Percentiles rank a stretch among this genome's conserved stretches.
Conservation (phyloP, 257 asterid species). For the Solanum etuberosum region DNA sequence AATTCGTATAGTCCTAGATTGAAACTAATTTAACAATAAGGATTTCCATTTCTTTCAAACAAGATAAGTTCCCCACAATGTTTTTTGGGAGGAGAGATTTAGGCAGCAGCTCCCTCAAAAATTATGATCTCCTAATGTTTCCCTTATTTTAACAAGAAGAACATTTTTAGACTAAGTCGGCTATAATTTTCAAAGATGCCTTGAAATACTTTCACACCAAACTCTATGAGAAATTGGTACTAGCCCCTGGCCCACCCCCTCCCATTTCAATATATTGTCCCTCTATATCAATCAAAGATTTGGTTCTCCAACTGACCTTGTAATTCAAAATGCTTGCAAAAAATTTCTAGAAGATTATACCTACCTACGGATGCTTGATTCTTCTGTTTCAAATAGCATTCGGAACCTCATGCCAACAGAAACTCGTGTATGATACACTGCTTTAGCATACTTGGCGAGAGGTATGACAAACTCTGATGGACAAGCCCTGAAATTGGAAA, state of each 20-base stretch:
- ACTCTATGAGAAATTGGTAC: neutral
- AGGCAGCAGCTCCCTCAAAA: neutral
- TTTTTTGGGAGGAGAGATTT: neutral
- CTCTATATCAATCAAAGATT: neutral
- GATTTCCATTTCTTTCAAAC: neutral
- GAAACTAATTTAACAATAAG: neutral
- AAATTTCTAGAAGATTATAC: conserved; percentile 1
- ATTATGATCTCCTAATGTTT: neutral
- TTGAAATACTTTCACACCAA: neutral
- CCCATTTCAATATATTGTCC: neutral
- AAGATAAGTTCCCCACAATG: neutral
- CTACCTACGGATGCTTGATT: conserved; percentile 86
- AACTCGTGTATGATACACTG: conserved; percentile 72
- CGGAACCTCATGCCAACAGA: conserved; percentile 95
- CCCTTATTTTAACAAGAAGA: neutral
- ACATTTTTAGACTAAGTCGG: neutral
- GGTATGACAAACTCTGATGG: conserved; percentile 89
- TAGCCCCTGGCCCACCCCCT: neutral
- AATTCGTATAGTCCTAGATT: neutral
- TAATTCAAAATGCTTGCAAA: neutral
- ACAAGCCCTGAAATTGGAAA: conserved; percentile 60
- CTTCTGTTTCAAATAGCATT: conserved; percentile 92
- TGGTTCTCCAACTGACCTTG: neutral
- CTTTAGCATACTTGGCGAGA: conserved; percentile 73
- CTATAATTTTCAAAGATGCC: neutral